Conservation (phyloP, 805 yeast genomes). For the Isabelozyma heimii region DNA sequence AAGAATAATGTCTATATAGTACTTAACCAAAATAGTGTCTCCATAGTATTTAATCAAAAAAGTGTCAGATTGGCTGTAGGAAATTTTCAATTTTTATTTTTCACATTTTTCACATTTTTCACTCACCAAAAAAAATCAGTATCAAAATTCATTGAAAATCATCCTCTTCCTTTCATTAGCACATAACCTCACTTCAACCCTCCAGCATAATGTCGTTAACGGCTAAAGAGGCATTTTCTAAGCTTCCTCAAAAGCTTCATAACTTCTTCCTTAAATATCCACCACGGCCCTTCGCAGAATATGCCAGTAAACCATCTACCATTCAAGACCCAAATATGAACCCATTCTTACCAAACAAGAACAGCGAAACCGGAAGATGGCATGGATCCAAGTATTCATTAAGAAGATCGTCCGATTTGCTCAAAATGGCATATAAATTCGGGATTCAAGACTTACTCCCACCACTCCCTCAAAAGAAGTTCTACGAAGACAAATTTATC, state of each 20-base stretch:
- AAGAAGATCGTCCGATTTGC: conserved; percentile 79
- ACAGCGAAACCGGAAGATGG: conserved; percentile 74
- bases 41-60: neutral
- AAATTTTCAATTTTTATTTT: too few relatives aligned
- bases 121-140: neutral
- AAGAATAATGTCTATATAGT: too few relatives aligned
- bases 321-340: conserved; percentile 71
- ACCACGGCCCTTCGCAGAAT: conserved; percentile 72
- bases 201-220: conserved; percentile 21
- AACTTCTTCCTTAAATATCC: conserved; percentile 80
- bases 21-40: neutral
- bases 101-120: neutral
- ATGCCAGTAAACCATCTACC: conserved; percentile 61
- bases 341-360: conserved; percentile 83
- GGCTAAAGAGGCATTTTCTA: conserved; percentile 46
- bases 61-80: neutral
- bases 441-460: conserved; percentile 84
- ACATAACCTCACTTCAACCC: neutral
- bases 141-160: neutral
- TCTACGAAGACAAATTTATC: conserved; percentile 75
- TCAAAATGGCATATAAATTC: conserved; percentile 74
- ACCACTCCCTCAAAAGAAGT: conserved; percentile 58
- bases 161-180: neutral
- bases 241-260: conserved; percentile 68
- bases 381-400: conserved; percentile 77